Base-by-base conservation (phyloP, 2,329 filamentous ascomycete species). In the Neofusicoccum umdonicola region DNA sequence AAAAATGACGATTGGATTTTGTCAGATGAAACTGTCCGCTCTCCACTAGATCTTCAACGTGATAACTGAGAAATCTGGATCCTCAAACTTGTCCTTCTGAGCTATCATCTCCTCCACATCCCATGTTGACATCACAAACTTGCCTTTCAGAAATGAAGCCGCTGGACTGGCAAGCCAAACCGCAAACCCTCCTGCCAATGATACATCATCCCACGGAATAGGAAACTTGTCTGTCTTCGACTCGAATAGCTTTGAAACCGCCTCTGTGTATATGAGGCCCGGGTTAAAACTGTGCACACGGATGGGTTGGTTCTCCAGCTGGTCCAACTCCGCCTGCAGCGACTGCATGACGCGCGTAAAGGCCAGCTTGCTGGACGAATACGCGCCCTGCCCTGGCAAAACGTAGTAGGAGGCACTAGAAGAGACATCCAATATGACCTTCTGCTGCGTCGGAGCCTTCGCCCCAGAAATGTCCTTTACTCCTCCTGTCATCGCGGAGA, bases 311-410 rank as follows among this genome's bases (percentile, higher is more conserved):
- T 12, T 22, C 12, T 50, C 27, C 4, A 50, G 8, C 11, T 19
- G 6, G 3, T 44, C 15, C 3, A 47, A 6, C 39, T 67, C 67
- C 11, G 19, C 39, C 7, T 65, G 52, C 1, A 68, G 51, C 31
- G 42, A 52, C 39, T 50, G 52, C 13, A 65, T 48, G 2, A 68
- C 17, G 1, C 56, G 50, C 3, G 62, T 62, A 9, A 44, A 44
- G 1, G 58, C 42, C 9, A 41, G 11, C 61, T 68, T 68, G 37
- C 57, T 45, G 12, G 66, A 54, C 9, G 42, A 34, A 45, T 68
- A 68, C 13, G 51, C 13, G 1, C 66, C 64, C 22, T 54, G 17
- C 1, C 62, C 58, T 1, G 64, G 62, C 0, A 66, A 1, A 3
- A 51, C 37, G 4, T 64, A 17, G 39, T 19, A 37, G 1, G 57